phyloP scores from a whole-genome alignment of 805 yeast genomes.

The Metschnikowia lunata region DNA sequence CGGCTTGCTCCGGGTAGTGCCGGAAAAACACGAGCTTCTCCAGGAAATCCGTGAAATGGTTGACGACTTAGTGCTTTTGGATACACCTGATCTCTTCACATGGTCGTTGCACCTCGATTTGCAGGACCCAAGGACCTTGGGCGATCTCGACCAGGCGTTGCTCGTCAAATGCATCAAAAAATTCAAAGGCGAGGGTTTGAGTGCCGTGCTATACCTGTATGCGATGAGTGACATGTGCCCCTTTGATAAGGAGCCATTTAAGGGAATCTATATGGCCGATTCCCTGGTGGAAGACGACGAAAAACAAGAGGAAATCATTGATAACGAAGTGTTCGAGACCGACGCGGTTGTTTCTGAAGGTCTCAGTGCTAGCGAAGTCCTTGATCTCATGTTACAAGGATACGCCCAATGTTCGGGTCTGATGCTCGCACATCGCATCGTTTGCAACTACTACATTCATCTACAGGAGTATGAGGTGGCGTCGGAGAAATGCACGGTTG shows the following conservation, averaged over 20 bases:
- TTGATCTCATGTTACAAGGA: constrained; percentile 49
- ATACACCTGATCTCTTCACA: constrained; percentile 55
- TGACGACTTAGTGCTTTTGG: constrained; percentile 69
- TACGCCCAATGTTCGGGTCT: constrained; percentile 37
- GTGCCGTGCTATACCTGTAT: constrained; percentile 59
- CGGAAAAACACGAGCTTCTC: constrained; percentile 41
- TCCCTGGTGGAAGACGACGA: not conserved
- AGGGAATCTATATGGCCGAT: constrained; percentile 13
- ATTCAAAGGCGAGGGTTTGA: constrained; percentile 60
- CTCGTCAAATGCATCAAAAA: constrained; percentile 49
- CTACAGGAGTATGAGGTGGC: constrained; percentile 62
- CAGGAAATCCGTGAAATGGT: constrained; percentile 50
- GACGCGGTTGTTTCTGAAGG: constrained; percentile 5
- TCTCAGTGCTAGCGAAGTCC: constrained; percentile 47
- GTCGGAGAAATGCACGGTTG: constrained; percentile 53
- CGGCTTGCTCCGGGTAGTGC: constrained; percentile 49
- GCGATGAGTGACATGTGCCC: constrained; percentile 66
- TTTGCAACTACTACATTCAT: constrained; percentile 55
- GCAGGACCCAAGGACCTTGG: constrained; percentile 52
- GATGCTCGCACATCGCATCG: constrained; percentile 61
- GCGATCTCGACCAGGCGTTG: constrained; percentile 42
- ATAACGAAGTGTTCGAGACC: constrained; percentile 9
- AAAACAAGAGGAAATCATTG: constrained; percentile 10
- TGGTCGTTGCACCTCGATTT: constrained; percentile 78
- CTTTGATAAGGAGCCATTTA: constrained; percentile 38